Evolutionary conservation across 768 basidiomycete species (phyloP), one percentile per base, ranked within the genome.

Genomic region (Rhizopogon rudus): DNA sequence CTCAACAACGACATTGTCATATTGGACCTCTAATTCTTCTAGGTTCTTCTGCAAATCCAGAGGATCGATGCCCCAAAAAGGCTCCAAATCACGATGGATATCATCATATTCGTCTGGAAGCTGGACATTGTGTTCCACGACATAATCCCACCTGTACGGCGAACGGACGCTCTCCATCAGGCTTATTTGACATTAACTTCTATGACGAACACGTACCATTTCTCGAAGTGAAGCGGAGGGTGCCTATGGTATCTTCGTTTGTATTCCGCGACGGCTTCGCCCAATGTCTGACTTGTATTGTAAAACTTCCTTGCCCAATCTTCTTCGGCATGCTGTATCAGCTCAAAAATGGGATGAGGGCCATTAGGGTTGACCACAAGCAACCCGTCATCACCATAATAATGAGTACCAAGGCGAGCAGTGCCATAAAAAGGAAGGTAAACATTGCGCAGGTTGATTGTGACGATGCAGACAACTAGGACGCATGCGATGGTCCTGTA

Each of bases 61-160:
- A 0, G 73, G 73, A 35, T 66, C 59, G 44, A 77, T 60, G 0
- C 70, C 76, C 65, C 67, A 73, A 60, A 67, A 74, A 0, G 71
- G 70, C 20, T 70, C 66, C 6, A 77, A 55, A 49, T 76, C 68
- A 6, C 63, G 57, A 51, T 67, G 60, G 50, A 78, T 77, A 55
- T 76, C 75, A 60, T 79, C 77, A 46, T 79, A 79, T 53, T 79
- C 77, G 58, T 79, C 78, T 14, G 71, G 73, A 1, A 79, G 66
- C 43, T 69, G 72, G 1, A 79, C 69, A 28, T 69, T 57, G 56
- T 79, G 58, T 49, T 60, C 59, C n/a, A 67, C 64, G 6, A 73
- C 73, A 54, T 75, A 79, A n/a, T 67, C 58, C 77, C 76, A 79
- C 76, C 75, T 70, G 13, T 13, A n/a, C 16, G n/a, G 1, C 25